Conservation (phyloP, 305 asterid genomes). For the Solanum hybrid region DNA sequence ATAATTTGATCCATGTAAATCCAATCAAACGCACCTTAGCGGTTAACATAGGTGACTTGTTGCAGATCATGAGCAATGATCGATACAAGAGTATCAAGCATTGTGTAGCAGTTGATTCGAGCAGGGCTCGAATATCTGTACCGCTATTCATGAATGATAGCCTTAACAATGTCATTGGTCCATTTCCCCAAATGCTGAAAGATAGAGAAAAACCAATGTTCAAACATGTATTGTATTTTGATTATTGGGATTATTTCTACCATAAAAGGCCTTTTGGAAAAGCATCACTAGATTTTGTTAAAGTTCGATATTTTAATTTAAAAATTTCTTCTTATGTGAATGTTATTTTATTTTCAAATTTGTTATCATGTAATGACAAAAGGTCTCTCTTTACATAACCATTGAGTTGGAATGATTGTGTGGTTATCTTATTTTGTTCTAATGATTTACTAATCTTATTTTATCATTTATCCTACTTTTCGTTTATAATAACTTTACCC, state of each 20-base stretch:
- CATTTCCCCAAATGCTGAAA: neutral
- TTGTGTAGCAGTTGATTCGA: neutral
- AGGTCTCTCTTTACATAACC: neutral
- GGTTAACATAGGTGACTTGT: neutral
- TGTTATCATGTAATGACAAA: neutral
- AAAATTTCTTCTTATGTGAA: neutral
- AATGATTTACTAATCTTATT: no score
- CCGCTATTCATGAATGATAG: neutral
- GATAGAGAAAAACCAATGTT: neutral
- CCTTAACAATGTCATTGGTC: neutral
- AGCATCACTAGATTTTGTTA: neutral
- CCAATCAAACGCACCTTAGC: no score
- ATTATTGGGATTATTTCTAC: slow-evolving; percentile 3
- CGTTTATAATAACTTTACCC: no score
- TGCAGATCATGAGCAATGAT: neutral
- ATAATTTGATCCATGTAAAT: neutral
- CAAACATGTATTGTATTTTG: neutral
- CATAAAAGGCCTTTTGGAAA: neutral
- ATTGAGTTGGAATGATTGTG: neutral
- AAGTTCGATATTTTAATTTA: neutral
- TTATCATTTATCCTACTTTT: no score
- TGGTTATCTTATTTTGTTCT: neutral
- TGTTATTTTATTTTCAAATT: no score
- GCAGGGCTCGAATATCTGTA: neutral
- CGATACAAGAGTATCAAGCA: neutral